Conservation (phyloP, 257 asterid species). For the Gardenia jasminoides region DNA sequence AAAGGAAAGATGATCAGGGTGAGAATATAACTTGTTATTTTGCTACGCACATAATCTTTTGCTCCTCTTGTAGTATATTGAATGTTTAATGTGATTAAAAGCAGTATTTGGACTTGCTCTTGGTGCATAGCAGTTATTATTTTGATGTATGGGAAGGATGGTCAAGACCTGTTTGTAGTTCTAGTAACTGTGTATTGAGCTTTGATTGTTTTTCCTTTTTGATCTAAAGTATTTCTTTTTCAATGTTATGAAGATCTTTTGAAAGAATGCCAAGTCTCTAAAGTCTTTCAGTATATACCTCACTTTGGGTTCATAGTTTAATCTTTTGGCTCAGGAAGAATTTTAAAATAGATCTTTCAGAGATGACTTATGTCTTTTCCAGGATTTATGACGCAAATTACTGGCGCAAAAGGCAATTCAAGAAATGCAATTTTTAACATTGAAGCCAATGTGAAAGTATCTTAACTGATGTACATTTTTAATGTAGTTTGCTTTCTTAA, state of each 20-base stretch:
- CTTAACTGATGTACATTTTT: too few relatives aligned
- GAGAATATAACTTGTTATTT: neutral
- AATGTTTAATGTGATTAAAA: too few relatives aligned
- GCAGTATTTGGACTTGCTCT: neutral
- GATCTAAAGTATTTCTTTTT: neutral
- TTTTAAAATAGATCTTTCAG: neutral
- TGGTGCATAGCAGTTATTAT: neutral
- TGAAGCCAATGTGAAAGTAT: neutral
- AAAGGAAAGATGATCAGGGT: neutral
- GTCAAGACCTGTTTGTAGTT: neutral
- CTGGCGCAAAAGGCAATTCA: neutral
- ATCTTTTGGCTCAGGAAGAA: neutral
- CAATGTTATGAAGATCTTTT: neutral
- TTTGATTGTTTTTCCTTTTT: too few relatives aligned
- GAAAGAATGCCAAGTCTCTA: neutral
- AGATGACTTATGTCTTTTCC: neutral
- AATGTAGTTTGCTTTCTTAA: neutral
- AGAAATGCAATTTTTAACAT: neutral
- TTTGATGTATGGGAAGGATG: neutral
- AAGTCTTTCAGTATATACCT: neutral
- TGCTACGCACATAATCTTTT: neutral
- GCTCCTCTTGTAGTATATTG: neutral
- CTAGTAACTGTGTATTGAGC: neutral
- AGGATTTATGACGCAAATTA: too few relatives aligned
- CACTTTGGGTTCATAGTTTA: neutral